Base-by-base conservation (phyloP, 1,284 basidiomycete species). In the Neotropicomus parvogracilis region DNA sequence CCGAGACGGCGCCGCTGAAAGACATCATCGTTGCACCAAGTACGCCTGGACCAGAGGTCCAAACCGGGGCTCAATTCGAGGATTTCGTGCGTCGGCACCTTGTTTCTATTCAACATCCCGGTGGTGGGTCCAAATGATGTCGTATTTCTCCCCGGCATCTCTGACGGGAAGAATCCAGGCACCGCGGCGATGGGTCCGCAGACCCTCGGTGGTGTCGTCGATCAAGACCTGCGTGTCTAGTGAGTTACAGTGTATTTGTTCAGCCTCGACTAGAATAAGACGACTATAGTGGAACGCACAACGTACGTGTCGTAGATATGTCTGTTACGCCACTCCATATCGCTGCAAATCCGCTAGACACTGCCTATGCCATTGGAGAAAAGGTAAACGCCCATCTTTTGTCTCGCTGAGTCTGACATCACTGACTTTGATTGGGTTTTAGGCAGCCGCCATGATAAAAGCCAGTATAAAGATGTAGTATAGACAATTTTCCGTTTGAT, bases 321-420 rank as follows among this genome's bases (percentile, higher is more conserved):
- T 60, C 55, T 14, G 40, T 57, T 21, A 41, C 39, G 3, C 55
- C 55, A 16, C n/a, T 48, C 8, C 55, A 57, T 2, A 0, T 60
- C 8, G 55, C 52, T 38, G 42, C 55, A 6, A 52, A 57, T 40
- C 32, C 58, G 7, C 37, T 53, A 19, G 55, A 57, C 6, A 57
- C 58, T 13, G 55, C 55, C 3, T 57, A 57, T 40, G 55, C 55
- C 13, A 57, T 57, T 3, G 55, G 58, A 19, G 55, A 60, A 42
- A 60, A 44, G 52, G 58, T 20, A 29, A 52, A 24, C 1, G 8
- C 9, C 17, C 17, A n/a, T 29, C 8, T 31, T 29, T 4, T n/a
- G n/a, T n/a, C n/a, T 4, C 21, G 21, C 40, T 13, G 8, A 3
- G 12, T 19, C 24, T 31, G 33, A 16, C 14, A 21, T 32, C 1